Percentiles rank a stretch among this genome's conserved stretches.
phyloP scores from a whole-genome alignment of 306 rosid genomes.

The Sophora flavescens region DNA sequence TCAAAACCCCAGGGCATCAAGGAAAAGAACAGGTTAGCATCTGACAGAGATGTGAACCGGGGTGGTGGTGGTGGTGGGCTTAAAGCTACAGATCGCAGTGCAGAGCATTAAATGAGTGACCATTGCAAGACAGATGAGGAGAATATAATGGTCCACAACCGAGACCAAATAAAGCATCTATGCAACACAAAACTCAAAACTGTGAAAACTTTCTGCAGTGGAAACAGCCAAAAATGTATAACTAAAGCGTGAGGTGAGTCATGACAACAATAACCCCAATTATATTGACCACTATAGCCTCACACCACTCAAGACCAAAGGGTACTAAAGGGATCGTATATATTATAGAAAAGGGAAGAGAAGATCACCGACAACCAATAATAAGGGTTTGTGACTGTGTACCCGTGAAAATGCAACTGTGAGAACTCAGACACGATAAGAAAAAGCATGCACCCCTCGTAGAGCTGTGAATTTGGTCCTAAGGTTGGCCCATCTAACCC shows the following conservation, averaged over 20 bases:
- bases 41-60: not conserved
- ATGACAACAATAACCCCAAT: not conserved
- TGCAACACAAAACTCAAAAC: not conserved
- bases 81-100: constrained; percentile 46
- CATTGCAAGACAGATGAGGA: constrained; percentile 6
- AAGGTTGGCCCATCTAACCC: too few species aligned
- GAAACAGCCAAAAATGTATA: not conserved
- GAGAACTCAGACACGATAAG: too few species aligned
- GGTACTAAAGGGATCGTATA: not conserved
- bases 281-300: not conserved
- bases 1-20: constrained; percentile 45
- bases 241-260: not conserved
- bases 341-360: too few species aligned
- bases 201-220: not conserved
- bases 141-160: constrained; percentile 7
- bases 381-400: too few species aligned
- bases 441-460: too few species aligned
- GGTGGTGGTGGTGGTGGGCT: constrained; percentile 1
- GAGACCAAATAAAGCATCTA: not conserved
- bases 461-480: too few species aligned
- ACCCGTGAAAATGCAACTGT: too few species aligned
- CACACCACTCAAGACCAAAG: not conserved
- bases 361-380: too few species aligned
- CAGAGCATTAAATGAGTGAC: constrained; percentile 27
- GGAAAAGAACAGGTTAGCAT: constrained; percentile 34